Conservation (phyloP, 345 rosid species). For the Salix brachista region DNA sequence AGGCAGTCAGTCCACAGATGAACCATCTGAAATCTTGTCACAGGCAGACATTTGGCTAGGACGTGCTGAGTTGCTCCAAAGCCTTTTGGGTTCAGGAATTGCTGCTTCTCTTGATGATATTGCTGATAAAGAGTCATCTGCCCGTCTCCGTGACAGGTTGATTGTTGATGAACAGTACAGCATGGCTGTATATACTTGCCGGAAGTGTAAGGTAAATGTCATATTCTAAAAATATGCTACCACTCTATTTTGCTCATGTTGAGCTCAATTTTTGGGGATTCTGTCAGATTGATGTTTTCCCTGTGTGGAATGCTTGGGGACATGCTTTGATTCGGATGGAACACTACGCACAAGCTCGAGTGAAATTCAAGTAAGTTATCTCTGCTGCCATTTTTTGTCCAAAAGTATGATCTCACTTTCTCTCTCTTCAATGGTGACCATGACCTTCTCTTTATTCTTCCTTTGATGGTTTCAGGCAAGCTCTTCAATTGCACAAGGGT, state of each 20-base stretch:
- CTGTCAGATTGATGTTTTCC: slow-evolving; percentile 84
- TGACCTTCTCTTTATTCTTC: slow-evolving; percentile 9
- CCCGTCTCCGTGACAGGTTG: slow-evolving; percentile 73
- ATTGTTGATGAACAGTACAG: slow-evolving; percentile 89
- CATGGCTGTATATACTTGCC: slow-evolving; percentile 97
- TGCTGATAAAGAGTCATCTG: slow-evolving; percentile 82
- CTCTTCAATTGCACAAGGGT: slow-evolving; percentile 73
- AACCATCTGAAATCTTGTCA: slow-evolving; percentile 61
- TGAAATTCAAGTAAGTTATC: slow-evolving; percentile 77
- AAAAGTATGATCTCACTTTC: background rate
- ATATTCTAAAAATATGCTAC: slow-evolving; percentile 10
- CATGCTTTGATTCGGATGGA: slow-evolving; percentile 94
- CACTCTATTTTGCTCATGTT: slow-evolving; percentile 16
- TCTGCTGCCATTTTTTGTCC: background rate
- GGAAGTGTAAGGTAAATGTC: slow-evolving; percentile 81
- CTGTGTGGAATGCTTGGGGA: slow-evolving; percentile 99
- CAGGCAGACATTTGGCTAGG: slow-evolving; percentile 81
- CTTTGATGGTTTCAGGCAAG: slow-evolving; percentile 67
- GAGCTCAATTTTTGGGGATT: slow-evolving; percentile 14
- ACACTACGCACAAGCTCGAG: slow-evolving; percentile 88
- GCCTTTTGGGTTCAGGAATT: slow-evolving; percentile 92
- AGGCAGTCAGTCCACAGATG: slow-evolving; percentile 77
- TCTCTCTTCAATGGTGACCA: background rate
- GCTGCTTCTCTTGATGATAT: slow-evolving; percentile 93
- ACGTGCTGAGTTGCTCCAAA: slow-evolving; percentile 92